Percentiles rank a stretch among this genome's conserved stretches.
phyloP scores from a whole-genome alignment of 768 basidiomycete genomes.

The Mycena belliarum region DNA sequence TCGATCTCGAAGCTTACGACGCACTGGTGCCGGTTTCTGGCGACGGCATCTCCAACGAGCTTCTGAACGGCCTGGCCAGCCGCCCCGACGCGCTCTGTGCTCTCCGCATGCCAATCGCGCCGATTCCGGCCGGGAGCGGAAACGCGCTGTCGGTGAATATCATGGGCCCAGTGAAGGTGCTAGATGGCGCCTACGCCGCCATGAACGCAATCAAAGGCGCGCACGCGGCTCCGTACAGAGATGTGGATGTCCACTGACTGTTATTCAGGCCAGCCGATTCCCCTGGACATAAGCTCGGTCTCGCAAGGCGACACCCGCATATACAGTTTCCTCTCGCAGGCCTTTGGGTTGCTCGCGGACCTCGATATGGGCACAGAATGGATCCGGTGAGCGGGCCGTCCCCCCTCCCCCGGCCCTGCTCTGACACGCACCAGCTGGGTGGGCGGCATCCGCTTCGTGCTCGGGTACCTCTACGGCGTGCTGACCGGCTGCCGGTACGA shows the following conservation, averaged over 20 bases:
- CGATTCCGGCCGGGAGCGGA: constrained; percentile 58
- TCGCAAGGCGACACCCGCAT: constrained; percentile 44
- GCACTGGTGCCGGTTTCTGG: constrained; percentile 54
- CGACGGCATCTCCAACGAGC: constrained; percentile 61
- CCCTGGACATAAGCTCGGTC: constrained; percentile 57
- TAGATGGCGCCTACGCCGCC: constrained; percentile 49
- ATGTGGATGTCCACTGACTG: background rate
- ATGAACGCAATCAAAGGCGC: constrained; percentile 61
- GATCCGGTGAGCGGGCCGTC: constrained; percentile 44
- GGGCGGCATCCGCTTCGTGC: constrained; percentile 29
- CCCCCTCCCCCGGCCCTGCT: background rate
- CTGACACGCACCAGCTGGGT: constrained; percentile 1
- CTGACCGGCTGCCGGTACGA: constrained; percentile 42
- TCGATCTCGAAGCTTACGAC: constrained; percentile 46
- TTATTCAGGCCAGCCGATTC: constrained; percentile 47
- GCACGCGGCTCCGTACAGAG: background rate
- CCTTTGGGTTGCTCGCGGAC: constrained; percentile 62
- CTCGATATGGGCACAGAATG: constrained; percentile 63
- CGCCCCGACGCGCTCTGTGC: constrained; percentile 44
- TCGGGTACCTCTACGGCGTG: constrained; percentile 26
- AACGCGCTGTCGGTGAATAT: constrained; percentile 60
- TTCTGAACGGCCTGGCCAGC: constrained; percentile 57
- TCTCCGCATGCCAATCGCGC: constrained; percentile 51
- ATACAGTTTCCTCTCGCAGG: constrained; percentile 59
- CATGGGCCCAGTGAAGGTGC: constrained; percentile 48